A percentile compares a stretch with the other conserved stretches of the same genome.
phyloP scores from a whole-genome alignment of 192 early-diverging fungal genomes.

The Backusella mclennaniae region DNA sequence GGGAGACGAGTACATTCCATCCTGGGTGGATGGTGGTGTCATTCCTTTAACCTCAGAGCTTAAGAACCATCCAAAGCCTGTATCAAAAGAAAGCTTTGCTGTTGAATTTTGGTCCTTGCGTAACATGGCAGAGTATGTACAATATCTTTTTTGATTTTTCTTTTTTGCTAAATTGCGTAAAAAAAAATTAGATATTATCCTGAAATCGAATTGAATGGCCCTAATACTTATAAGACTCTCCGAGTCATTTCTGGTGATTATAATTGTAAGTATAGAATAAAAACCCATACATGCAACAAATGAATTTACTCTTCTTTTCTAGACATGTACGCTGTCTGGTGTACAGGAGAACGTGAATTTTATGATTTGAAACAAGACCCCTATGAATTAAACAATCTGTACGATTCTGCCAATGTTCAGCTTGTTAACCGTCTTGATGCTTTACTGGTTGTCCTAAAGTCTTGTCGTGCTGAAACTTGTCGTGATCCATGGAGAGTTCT shows the following conservation, averaged over 20 bases:
- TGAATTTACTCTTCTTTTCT: not conserved
- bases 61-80: constrained; percentile 39
- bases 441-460: constrained; percentile 45
- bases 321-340: constrained; percentile 55
- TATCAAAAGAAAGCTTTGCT: constrained; percentile 47
- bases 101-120: constrained; percentile 49
- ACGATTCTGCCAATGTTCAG: constrained; percentile 28
- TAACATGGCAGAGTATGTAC: constrained; percentile 14
- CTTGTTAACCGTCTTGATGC: constrained; percentile 60
- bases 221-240: constrained; percentile 55
- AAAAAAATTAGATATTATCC: constrained; percentile 26
- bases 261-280: constrained; percentile 33
- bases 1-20: constrained; percentile 31
- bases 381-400: constrained; percentile 55
- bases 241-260: constrained; percentile 48
- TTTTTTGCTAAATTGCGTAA: not conserved
- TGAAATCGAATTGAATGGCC: not conserved
- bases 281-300: not conserved
- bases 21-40: constrained; percentile 53
- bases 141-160: not conserved
- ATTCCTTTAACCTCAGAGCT: constrained; percentile 50
- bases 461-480: constrained; percentile 54
- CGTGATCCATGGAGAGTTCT: constrained; percentile 56
- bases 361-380: constrained; percentile 58
- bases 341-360: constrained; percentile 55